Conservation (phyloP, 129 eudicot species). For the Scalesia atractyloides region DNA sequence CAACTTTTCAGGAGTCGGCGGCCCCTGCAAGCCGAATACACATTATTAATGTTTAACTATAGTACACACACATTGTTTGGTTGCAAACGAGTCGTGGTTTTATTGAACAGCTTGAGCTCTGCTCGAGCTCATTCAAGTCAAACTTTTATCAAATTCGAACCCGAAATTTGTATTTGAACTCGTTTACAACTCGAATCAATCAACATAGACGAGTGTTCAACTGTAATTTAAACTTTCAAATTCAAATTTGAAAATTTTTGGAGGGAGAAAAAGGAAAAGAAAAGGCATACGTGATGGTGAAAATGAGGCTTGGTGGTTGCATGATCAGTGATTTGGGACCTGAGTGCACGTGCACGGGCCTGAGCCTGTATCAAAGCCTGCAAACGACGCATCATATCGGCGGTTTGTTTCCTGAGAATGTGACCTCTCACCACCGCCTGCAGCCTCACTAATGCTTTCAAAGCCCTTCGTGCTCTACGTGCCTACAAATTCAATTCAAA, state of each 20-base stretch:
- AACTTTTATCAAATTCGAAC: too few species aligned
- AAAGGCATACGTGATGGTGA: conserved; percentile 47
- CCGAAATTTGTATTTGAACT: too few species aligned
- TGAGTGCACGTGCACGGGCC: conserved; percentile 56
- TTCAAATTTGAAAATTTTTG: conserved; percentile 17
- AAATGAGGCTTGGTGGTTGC: conserved; percentile 41
- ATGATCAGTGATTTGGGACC: conserved; percentile 45
- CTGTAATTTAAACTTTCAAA: neutral
- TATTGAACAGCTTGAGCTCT: neutral
- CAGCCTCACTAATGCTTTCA: conserved; percentile 80
- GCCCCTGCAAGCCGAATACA: conserved; percentile 48
- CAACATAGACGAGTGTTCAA: too few species aligned
- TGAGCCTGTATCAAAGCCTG: conserved; percentile 72
- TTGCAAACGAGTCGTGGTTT: neutral
- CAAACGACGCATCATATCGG: conserved; percentile 56
- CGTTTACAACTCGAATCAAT: too few species aligned
- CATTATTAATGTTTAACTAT: conserved; percentile 1
- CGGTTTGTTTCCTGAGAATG: conserved; percentile 67
- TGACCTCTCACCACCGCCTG: conserved; percentile 93
- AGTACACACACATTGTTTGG: too few species aligned
- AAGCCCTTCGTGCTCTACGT: conserved; percentile 79
- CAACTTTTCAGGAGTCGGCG: conserved; percentile 75
- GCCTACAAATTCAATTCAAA: conserved; percentile 43
- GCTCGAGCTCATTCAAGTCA: neutral
- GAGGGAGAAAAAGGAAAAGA: conserved; percentile 8